A percentile compares a stretch with the other conserved stretches of the same genome.
phyloP scores from a whole-genome alignment of 257 asterid species.

The Fraxinus anomala region DNA sequence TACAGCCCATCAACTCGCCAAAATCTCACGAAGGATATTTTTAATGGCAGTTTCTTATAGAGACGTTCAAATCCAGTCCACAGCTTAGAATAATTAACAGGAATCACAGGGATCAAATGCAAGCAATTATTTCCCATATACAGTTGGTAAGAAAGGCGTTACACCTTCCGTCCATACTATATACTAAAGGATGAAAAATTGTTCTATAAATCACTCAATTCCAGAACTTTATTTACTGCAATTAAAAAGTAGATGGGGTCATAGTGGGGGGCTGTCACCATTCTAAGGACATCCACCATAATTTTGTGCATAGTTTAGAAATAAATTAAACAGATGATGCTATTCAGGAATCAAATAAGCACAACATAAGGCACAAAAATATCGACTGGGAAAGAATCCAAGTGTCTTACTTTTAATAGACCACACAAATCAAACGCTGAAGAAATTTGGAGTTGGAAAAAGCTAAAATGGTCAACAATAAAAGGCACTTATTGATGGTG shows the following conservation, averaged over 20 bases:
- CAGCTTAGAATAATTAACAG: not conserved
- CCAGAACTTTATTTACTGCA: not conserved
- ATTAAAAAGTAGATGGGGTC: not conserved
- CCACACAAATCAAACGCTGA: slow-evolving; percentile 5
- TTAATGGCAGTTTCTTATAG: too few relatives aligned
- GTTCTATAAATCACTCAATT: not conserved
- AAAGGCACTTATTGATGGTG: not conserved
- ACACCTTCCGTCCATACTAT: not conserved
- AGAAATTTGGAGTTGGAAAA: not conserved
- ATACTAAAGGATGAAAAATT: not conserved
- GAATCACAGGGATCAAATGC: not conserved
- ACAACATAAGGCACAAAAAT: not conserved
- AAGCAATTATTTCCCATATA: too few relatives aligned
- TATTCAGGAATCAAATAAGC: not conserved
- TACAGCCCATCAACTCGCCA: not conserved
- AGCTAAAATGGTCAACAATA: not conserved
- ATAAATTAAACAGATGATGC: not conserved
- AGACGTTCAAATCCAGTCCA: not conserved
- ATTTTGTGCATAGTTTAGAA: not conserved
- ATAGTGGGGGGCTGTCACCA: not conserved
- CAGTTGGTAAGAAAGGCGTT: not conserved
- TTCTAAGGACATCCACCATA: not conserved
- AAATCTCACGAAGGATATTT: not conserved
- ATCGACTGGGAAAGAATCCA: not conserved
- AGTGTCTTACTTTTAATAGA: not conserved